Conservation (phyloP, 2,329 filamentous ascomycete genomes). For the Colletotrichum sidae region DNA sequence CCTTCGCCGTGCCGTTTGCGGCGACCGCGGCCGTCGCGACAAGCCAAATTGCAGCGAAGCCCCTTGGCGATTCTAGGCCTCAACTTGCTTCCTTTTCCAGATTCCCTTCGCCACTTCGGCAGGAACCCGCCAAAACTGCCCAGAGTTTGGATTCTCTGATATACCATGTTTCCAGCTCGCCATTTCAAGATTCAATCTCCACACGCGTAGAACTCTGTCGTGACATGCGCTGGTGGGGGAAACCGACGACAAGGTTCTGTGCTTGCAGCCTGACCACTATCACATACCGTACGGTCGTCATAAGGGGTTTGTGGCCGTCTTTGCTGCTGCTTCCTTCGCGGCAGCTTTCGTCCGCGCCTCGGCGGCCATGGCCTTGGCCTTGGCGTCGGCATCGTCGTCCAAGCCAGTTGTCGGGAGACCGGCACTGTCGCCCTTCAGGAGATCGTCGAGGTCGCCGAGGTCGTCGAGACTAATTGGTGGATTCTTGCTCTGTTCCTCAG, state of each 20-base stretch:
- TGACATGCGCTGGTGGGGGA: neutral
- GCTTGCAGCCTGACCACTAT: neutral
- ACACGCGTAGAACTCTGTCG: neutral
- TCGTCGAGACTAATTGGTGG: conserved; percentile 4
- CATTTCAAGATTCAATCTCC: neutral
- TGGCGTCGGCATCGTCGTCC: conserved; percentile 28
- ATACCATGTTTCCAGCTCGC: neutral
- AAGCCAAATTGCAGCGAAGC: neutral
- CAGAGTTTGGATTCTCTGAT: neutral
- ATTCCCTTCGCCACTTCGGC: conserved; percentile 7
- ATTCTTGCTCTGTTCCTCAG: neutral
- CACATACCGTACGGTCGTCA: neutral
- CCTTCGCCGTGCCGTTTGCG: conserved; percentile 17
- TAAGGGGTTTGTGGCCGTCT: neutral
- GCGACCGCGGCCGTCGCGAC: conserved; percentile 4
- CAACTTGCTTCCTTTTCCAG: neutral
- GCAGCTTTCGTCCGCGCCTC: conserved; percentile 18
- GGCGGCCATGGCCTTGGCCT: conserved; percentile 24
- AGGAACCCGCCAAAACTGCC: neutral
- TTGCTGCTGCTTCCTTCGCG: neutral
- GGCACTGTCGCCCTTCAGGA: conserved; percentile 13
- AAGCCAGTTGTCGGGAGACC: neutral
- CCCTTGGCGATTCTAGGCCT: neutral
- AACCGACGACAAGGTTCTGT: neutral
- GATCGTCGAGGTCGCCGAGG: conserved; percentile 14